Evolutionary conservation across 805 yeast species (phyloP), one percentile per base, ranked within the genome.

Genomic region (Metschnikowia bowlesiae): DNA sequence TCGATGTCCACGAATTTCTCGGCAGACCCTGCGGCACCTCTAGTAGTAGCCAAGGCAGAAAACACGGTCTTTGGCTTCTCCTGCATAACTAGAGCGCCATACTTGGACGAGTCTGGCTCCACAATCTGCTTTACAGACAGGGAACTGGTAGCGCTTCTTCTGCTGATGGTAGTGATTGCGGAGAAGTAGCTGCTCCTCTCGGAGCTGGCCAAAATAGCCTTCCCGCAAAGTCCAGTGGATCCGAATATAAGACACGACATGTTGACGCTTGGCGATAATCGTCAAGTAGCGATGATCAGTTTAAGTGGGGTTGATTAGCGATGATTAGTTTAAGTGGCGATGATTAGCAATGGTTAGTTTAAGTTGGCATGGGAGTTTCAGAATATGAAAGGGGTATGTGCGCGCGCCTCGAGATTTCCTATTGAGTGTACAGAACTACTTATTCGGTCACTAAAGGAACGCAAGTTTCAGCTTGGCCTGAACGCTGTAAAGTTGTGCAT

Each of bases 221-320:
- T 58, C 8, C 96, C 97, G 49, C 85, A 84, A 18, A 88, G 68
- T 2, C 96, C 96, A 1, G 96, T 89, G 30, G 90, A 78, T 2
- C 96, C 96, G 40, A 87, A 54, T 8, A 63, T 46, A 45, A 61
- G 55, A 26, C 61, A 54, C 13, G 56, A 53, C 53, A 53, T 53
- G 33, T 28, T 29, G 43, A 29, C 14, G 8, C 32, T 39, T n/a
- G 18, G 42, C n/a, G n/a, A n/a, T n/a, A 16, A 18, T n/a, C 8
- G 4, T 5, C 6, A 33, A 16, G 16, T 18, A 18, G 22, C 4
- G 22, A 18, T 18, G 22, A 18, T 22, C 2, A 22, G 22, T 29
- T 11, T 9, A 8, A 10, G 38, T 22, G 16, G 41, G 11, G 13
- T n/a, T 39, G 3, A 18, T 18, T 18, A 18, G 22, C 22, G 3